A percentile compares a stretch with the other conserved stretches of the same genome.
These are phyloP conservation scores for Arxiozyma heterogenica DNA, from an alignment of 1,139 yeast genomes.

Conservation along the genomic window DNA sequence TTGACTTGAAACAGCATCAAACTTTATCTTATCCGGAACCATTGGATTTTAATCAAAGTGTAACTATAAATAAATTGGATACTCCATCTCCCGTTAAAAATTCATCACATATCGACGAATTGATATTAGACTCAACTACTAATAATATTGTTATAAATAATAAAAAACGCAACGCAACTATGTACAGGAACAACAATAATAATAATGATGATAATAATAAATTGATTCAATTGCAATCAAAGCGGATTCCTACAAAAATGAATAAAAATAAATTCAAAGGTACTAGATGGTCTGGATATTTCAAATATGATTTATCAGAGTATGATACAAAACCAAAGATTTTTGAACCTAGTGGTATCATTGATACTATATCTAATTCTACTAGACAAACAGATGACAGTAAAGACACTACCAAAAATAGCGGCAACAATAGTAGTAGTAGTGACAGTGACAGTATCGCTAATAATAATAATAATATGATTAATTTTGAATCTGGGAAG, in stretches of 20 bases:
- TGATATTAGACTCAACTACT: not conserved
- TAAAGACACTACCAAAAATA: not conserved
- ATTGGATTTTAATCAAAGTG: not conserved
- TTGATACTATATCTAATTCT: not conserved
- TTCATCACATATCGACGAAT: not conserved
- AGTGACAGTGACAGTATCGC: not conserved
- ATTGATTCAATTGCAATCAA: not conserved
- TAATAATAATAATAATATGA: not conserved
- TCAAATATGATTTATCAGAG: conserved; percentile 18
- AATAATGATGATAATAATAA: too few species aligned
- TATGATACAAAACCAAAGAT: conserved; percentile 3
- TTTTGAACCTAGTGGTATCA: not conserved
- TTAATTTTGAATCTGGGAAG: not conserved
- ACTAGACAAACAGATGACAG: not conserved
- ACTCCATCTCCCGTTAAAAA: conserved; percentile 21
- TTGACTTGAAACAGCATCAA: not conserved
- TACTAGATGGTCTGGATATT: conserved; percentile 25
- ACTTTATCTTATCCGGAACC: not conserved
- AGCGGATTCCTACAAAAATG: not conserved
- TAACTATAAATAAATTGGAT: conserved; percentile 9
- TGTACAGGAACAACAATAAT: not conserved
- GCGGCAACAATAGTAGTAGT: too few species aligned
- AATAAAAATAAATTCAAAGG: conserved; percentile 9
- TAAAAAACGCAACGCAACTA: not conserved
- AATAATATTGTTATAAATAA: not conserved